Conservation (phyloP, 371 early-diverging fungal species). For the Rhizomucor pusillus region DNA sequence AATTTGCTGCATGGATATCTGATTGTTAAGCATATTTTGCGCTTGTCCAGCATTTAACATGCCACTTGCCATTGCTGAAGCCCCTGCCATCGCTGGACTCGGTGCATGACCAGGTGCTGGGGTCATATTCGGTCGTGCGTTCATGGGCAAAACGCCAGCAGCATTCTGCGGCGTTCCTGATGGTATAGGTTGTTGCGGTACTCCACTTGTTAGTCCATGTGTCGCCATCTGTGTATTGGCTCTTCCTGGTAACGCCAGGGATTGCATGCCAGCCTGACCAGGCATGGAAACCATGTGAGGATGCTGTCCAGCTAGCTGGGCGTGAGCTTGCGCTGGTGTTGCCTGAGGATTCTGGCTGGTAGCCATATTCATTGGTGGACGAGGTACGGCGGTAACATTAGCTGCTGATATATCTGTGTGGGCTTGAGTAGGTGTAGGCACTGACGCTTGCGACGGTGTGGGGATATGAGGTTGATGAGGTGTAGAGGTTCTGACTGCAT, state of each 20-base stretch:
- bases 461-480: constrained; percentile 12
- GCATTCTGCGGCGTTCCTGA: constrained; percentile 12
- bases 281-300: constrained; percentile 21
- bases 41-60: constrained; percentile 5
- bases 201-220: constrained; percentile 7
- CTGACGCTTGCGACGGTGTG: constrained; percentile 35
- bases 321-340: constrained; percentile 27
- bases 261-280: constrained; percentile 10
- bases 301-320: constrained; percentile 19
- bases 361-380: constrained; percentile 17
- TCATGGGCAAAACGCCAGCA: constrained; percentile 9
- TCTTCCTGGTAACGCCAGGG: constrained; percentile 28
- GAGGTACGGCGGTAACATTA: constrained; percentile 22
- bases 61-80: constrained; percentile 19
- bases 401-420: constrained; percentile 30
- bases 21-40: constrained; percentile 15
- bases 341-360: constrained; percentile 21
- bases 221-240: constrained; percentile 19
- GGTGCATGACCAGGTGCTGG: constrained; percentile 11
- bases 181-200: constrained; percentile 17
- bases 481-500: constrained; percentile 16
- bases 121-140: constrained; percentile 7
- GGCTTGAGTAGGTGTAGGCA: constrained; percentile 39
- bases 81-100: constrained; percentile 4
- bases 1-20: constrained; percentile 31